phyloP scores from a whole-genome alignment of 2,329 filamentous ascomycete species.

The Plenodomus tracheiphilus region DNA sequence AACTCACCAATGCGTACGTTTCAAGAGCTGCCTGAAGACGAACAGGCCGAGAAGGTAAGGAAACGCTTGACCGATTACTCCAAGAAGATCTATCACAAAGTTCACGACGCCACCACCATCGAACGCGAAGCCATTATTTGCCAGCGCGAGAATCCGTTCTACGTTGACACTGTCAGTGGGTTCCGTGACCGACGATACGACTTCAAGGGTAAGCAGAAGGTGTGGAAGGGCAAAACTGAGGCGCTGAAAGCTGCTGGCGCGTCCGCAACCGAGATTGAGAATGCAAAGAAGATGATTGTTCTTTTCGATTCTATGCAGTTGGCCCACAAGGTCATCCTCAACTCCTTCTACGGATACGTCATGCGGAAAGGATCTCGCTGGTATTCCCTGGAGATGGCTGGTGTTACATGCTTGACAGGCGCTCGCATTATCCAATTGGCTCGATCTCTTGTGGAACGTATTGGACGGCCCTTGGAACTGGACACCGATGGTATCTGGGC shows the following conservation, averaged over 20 bases:
- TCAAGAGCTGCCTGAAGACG: constrained; percentile 77
- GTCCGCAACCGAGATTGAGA: constrained; percentile 74
- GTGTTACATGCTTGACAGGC: constrained; percentile 94
- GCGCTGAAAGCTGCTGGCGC: constrained; percentile 82
- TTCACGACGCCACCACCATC: constrained; percentile 90
- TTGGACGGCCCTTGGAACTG: constrained; percentile 88
- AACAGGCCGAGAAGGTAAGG: constrained; percentile 77
- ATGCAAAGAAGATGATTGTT: constrained; percentile 98
- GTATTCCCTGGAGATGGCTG: constrained; percentile 99
- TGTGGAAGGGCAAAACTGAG: constrained; percentile 97
- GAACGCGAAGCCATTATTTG: constrained; percentile 97
- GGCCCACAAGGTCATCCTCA: constrained; percentile 98
- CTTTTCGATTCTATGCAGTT: constrained; percentile 94
- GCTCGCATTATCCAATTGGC: constrained; percentile 97
- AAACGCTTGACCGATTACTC: constrained; percentile 91
- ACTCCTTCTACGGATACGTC: constrained; percentile 98
- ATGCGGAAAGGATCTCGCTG: constrained; percentile 98
- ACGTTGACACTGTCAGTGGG: constrained; percentile 92
- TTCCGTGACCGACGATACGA: constrained; percentile 98
- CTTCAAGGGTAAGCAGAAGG: constrained; percentile 97
- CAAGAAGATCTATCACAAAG: constrained; percentile 99
- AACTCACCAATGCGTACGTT: constrained; percentile 74
- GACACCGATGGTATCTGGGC: constrained; percentile 99
- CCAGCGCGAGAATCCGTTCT: constrained; percentile 96
- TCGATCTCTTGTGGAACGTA: constrained; percentile 86